These are phyloP conservation scores for Verbascum thapsus DNA, from an alignment of 257 asterid species.

Conservation along the genomic window DNA sequence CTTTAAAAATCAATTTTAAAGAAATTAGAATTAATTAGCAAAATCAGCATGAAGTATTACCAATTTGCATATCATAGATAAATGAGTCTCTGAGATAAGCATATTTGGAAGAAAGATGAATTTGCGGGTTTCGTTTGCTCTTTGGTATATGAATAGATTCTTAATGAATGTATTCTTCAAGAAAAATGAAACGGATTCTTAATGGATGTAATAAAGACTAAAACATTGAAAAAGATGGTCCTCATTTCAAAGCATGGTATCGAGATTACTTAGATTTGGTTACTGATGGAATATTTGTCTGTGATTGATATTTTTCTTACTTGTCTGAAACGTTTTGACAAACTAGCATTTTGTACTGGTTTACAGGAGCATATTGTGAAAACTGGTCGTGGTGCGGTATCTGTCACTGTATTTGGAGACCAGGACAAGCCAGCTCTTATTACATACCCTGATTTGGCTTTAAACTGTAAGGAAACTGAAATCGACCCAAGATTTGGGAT, in stretches of 20 bases:
- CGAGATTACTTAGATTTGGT: slow-evolving; percentile 22
- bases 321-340: slow-evolving; percentile 32
- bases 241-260: slow-evolving; percentile 29
- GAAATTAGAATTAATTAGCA: background rate
- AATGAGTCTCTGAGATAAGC: background rate
- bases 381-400: slow-evolving; percentile 75
- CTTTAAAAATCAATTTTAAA: background rate
- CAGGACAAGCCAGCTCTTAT: slow-evolving; percentile 93
- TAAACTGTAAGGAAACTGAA: slow-evolving; percentile 70
- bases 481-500: slow-evolving; percentile 9
- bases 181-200: too few relatives aligned
- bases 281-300: slow-evolving; percentile 37
- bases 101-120: background rate
- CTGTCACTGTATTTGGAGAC: slow-evolving; percentile 89
- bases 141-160: slow-evolving; percentile 28
- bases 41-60: slow-evolving; percentile 10
- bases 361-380: slow-evolving; percentile 89
- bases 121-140: slow-evolving; percentile 2
- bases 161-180: too few relatives aligned
- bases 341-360: slow-evolving; percentile 31
- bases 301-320: slow-evolving; percentile 27
- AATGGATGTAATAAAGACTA: slow-evolving; percentile 28
- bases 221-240: slow-evolving; percentile 23
- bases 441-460: slow-evolving; percentile 94
- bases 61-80: background rate